Percentiles rank a stretch among this genome's conserved stretches.
Conservation (phyloP, 2,329 filamentous ascomycete species). For the Clarireedia monteithiana region DNA sequence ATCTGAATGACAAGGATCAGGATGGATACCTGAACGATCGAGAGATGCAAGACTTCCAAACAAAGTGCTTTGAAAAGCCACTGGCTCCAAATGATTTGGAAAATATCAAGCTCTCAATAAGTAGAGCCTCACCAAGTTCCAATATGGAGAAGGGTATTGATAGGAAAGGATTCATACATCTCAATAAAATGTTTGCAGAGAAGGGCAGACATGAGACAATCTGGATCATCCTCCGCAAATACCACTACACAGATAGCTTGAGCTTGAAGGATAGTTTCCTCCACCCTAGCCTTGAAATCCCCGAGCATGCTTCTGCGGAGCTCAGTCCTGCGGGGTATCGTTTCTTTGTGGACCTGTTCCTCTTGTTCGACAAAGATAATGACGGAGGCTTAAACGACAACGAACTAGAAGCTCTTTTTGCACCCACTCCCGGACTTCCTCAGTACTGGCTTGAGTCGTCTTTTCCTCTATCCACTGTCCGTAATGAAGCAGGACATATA, state of each 20-base stretch:
- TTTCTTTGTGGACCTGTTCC: conserved; percentile 94
- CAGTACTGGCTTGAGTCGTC: conserved; percentile 79
- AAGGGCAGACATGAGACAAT: conserved; percentile 97
- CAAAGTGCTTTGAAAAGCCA: conserved; percentile 84
- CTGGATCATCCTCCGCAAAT: conserved; percentile 92
- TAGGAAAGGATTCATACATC: conserved; percentile 71
- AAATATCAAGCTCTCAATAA: conserved; percentile 85
- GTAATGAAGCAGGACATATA: conserved; percentile 90
- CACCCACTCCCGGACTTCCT: conserved; percentile 85
- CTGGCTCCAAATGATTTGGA: conserved; percentile 73
- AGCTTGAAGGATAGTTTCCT: conserved; percentile 87
- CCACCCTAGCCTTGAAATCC: conserved; percentile 89
- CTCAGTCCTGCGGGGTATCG: conserved; percentile 90
- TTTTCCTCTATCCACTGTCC: conserved; percentile 89
- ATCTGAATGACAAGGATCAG: conserved; percentile 91
- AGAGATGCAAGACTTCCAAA: conserved; percentile 87
- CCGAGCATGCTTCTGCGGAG: conserved; percentile 85
- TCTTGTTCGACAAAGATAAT: conserved; percentile 95
- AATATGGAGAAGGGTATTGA: conserved; percentile 67
- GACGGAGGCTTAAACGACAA: conserved; percentile 85
- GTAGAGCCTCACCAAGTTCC: conserved; percentile 56
- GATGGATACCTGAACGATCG: conserved; percentile 85
- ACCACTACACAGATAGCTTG: conserved; percentile 92
- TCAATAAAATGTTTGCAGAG: conserved; percentile 95
- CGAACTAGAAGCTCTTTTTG: conserved; percentile 81